These are phyloP conservation scores for Crinitomyces ghanaensis DNA, from an alignment of 805 yeast species.

Conservation along the genomic window DNA sequence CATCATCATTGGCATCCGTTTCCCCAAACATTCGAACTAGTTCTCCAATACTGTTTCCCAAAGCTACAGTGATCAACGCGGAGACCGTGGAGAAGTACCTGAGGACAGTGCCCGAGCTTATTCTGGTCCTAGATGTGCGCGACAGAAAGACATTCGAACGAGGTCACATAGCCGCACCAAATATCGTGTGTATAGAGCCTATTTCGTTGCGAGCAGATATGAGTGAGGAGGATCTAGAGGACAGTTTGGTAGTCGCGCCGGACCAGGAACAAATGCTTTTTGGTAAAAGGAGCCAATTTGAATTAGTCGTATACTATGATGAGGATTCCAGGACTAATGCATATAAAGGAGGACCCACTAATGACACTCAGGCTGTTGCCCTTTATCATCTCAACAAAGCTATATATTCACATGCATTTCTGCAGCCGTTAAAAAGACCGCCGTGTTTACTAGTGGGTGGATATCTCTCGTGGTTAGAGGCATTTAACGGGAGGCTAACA, in stretches of 20 bases:
- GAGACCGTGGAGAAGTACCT: conserved; percentile 19
- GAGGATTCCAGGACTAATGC: conserved; percentile 19
- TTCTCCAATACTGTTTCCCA: conserved; percentile 17
- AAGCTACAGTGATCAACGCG: conserved; percentile 18
- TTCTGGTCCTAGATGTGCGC: conserved; percentile 66
- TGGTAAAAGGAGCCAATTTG: conserved; percentile 41
- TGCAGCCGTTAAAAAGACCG: conserved; percentile 28
- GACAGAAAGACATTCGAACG: conserved; percentile 45
- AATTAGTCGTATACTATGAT: conserved; percentile 57
- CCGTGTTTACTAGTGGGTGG: conserved; percentile 49
- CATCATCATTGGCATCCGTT: conserved; percentile 2
- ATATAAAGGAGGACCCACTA: conserved; percentile 15
- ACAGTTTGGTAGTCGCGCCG: conserved; percentile 46
- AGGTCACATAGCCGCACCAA: conserved; percentile 49
- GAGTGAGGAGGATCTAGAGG: conserved; percentile 57
- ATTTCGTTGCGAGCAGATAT: conserved; percentile 38
- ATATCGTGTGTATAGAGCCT: conserved; percentile 71
- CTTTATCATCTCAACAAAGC: conserved; percentile 26
- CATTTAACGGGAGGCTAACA: conserved; percentile 12
- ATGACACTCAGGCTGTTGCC: conserved; percentile 10
- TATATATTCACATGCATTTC: conserved; percentile 29
- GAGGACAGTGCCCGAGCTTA: conserved; percentile 16
- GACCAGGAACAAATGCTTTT: conserved; percentile 45
- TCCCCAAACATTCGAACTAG: neutral
- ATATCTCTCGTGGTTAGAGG: conserved; percentile 32